Evolutionary conservation across 192 early-diverging fungal genomes (phyloP), one percentile per base, ranked within the genome.

Genomic region (Diversispora epigaea): DNA sequence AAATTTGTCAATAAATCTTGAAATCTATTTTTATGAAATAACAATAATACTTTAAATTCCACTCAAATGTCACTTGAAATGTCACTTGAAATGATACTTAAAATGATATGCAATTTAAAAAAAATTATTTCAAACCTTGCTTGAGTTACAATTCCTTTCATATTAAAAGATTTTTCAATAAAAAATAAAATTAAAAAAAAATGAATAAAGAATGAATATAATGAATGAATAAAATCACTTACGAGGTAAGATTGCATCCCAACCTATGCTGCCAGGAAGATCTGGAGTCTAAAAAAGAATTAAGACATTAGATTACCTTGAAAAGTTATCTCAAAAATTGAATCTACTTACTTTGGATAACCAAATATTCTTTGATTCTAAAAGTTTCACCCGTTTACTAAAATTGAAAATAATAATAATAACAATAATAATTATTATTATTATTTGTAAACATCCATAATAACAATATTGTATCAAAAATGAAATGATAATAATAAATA

Each of bases 241-340:
- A 60, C 81, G 76, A 8, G 81, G 64, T 58, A 80, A 76, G 10
- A 56, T 39, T 1, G 81, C 76, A 19, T 80, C 79, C 81, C 81
- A 82, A 6, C 76, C 73, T 67, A 66, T 71, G 49, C 79, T 80
- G n/a, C 78, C 81, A 1, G 78, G 70, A 52, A 73, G 12, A 22
- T 80, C 73, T 32, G 81, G 81, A 19, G 66, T 71, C 81, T 82
- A 45, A 64, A 68, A 47, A 54, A 22, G 45, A 22, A 68, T 41
- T 39, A 25, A 12, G 3, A 49, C 11, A 32, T 7, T 12, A 22
- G 0, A 25, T 50, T 49, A 6, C 8, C 1, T 12, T 15, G 39
- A 25, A 54, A 45, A 46, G 0, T 7, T 66, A 11, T 1, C 14
- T 45, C 4, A 68, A 14, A 46, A 8, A 32, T 32, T 32, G 25